phyloP scores from a whole-genome alignment of 768 basidiomycete species.

The Jaapia argillacea region DNA sequence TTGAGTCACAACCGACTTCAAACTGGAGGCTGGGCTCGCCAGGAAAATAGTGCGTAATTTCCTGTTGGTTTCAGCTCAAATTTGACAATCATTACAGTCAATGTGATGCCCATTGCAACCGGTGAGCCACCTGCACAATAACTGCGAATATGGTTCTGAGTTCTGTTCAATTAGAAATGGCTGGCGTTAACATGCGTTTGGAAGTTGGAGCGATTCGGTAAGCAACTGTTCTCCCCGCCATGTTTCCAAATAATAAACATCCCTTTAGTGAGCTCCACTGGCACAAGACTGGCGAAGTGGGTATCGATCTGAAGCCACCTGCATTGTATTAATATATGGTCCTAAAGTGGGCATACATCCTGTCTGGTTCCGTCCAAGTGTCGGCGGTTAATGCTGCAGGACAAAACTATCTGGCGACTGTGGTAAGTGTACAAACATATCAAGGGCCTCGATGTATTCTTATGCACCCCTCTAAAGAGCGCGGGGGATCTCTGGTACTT shows the following conservation, averaged over 20 bases:
- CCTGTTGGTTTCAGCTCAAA: not conserved
- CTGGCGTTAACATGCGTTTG: conserved; percentile 43
- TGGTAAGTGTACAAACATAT: too few species aligned
- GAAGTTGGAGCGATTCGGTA: conserved; percentile 40
- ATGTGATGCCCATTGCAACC: conserved; percentile 38
- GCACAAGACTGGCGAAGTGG: conserved; percentile 38
- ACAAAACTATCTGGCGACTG: conserved; percentile 34
- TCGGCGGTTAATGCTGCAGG: conserved; percentile 33
- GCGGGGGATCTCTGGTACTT: conserved; percentile 41
- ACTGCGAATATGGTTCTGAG: not conserved
- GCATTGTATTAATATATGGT: conserved; percentile 4
- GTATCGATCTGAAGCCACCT: conserved; percentile 1
- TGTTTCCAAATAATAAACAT: not conserved
- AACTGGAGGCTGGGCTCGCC: conserved; percentile 50
- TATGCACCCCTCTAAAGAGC: too few species aligned
- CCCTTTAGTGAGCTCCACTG: conserved; percentile 38
- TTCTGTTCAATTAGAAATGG: conserved; percentile 18
- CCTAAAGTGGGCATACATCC: conserved; percentile 40
- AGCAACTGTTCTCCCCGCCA: conserved; percentile 1
- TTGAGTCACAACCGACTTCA: conserved; percentile 47
- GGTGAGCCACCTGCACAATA: conserved; percentile 17
- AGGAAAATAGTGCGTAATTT: conserved; percentile 33
- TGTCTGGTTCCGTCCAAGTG: conserved; percentile 35
- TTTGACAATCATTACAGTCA: conserved; percentile 19
- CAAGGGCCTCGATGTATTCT: too few species aligned